These are phyloP conservation scores for Rhynchospora breviuscula DNA, from an alignment of 176 grass and related monocot species.

Conservation along the genomic window DNA sequence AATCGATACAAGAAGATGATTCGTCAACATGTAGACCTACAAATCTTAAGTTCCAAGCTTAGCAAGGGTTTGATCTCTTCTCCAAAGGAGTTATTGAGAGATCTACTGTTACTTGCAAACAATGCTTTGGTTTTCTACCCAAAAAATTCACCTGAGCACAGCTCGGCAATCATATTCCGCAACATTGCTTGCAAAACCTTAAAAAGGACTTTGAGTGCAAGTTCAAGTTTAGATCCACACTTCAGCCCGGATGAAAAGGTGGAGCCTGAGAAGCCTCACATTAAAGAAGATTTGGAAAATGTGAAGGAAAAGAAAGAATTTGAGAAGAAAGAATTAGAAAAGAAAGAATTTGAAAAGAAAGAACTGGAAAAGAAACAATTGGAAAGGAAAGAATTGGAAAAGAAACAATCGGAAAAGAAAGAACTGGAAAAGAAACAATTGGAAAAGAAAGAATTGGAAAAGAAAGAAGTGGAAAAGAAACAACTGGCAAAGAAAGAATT, in stretches of 20 bases:
- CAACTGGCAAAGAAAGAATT: not conserved
- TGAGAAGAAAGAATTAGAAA: not conserved
- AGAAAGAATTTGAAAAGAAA: not conserved
- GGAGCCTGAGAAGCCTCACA: constrained; percentile 5
- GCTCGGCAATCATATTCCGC: constrained; percentile 54
- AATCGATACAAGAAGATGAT: constrained; percentile 76
- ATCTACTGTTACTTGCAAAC: constrained; percentile 67
- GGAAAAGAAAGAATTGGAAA: constrained; percentile 12
- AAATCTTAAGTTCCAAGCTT: constrained; percentile 58
- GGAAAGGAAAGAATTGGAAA: constrained; percentile 1
- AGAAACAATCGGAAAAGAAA: not conserved
- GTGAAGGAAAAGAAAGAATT: constrained; percentile 14
- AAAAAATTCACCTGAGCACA: constrained; percentile 60
- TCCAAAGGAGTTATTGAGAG: constrained; percentile 62
- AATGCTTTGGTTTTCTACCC: constrained; percentile 64
- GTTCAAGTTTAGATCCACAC: constrained; percentile 21
- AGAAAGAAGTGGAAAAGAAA: not conserved
- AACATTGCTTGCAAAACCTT: constrained; percentile 41
- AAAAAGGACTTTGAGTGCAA: constrained; percentile 30
- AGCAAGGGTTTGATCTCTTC: constrained; percentile 63
- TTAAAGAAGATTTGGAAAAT: constrained; percentile 11
- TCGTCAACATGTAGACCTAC: constrained; percentile 70
- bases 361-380: not conserved
- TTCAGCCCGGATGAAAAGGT: not conserved
- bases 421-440: not conserved